phyloP scores from a whole-genome alignment of 768 basidiomycete species.

The Suillus discolor region DNA sequence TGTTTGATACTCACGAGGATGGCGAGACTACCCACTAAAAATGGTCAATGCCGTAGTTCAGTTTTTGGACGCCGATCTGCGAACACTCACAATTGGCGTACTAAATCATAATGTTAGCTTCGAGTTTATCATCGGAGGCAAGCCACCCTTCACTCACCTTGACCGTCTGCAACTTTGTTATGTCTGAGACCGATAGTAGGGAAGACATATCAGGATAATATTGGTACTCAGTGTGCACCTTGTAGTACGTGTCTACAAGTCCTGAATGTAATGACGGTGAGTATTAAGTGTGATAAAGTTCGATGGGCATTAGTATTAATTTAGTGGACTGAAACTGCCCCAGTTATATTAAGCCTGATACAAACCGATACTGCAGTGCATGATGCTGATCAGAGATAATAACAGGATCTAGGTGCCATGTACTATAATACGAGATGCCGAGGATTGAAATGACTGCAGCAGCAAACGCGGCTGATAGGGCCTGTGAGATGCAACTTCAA shows the following conservation, averaged over 20 bases:
- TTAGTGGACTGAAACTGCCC: neutral
- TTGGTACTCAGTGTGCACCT: neutral
- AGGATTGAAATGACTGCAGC: too few species aligned
- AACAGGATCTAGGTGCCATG: too few species aligned
- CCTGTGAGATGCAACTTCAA: too few species aligned
- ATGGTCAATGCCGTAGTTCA: too few species aligned
- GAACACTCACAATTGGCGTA: slow-evolving; percentile 18
- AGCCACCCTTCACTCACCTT: slow-evolving; percentile 9
- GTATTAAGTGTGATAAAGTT: neutral
- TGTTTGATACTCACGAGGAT: too few species aligned
- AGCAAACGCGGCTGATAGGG: too few species aligned
- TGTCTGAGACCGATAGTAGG: slow-evolving; percentile 2
- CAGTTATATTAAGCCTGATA: neutral
- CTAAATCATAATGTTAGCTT: slow-evolving; percentile 4
- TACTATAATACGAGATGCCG: too few species aligned
- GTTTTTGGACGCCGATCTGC: neutral
- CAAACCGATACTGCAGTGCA: too few species aligned
- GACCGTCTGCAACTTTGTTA: slow-evolving; percentile 18
- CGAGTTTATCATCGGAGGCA: neutral
- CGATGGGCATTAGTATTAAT: neutral
- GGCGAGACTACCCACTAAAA: too few species aligned
- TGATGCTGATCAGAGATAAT: too few species aligned
- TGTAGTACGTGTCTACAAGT: neutral
- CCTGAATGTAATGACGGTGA: neutral
- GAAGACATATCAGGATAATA: neutral